Base-by-base conservation (phyloP, 164 flowering plant species). In the Macadamia tetraphylla region DNA sequence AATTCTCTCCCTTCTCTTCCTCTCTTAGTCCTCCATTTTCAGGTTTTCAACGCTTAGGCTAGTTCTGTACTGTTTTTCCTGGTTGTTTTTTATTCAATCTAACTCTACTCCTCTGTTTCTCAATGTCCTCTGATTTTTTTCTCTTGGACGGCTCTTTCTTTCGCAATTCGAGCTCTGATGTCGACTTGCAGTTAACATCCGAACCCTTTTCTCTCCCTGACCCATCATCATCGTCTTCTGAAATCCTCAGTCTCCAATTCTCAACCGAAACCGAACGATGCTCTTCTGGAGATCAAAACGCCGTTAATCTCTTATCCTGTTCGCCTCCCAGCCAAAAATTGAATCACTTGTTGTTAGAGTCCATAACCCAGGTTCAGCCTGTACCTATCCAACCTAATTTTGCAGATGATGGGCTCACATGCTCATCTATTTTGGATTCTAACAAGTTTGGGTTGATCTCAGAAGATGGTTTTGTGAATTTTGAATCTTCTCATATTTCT, bases 101-200 rank as follows among this genome's bases (percentile, higher is more conserved):
- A 15, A 13, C 58, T 32, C 61, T 56, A 51, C 51, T 46, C 40
- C 40, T 35, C 40, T 35, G 40, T 13, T 7, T 32, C 29, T 60
- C 75, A 77, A 87, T 86, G 92, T 77, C 89, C 70, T 86, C 85
- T 76, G 85, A 87, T 65, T 76, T 81, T 18, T 84, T 65, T 43
- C 44, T 69, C 35, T 71, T 77, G n/a, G 87, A 83, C 62, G 77
- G 51, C 32, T 63, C 79, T 30, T 76, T 67, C 60, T 72, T 59
- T 63, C 71, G 12, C 30, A 69, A 62, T 67, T 60, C 75, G 6
- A 59, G 18, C 58, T 40, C 75, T 35, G 83, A 77, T 15, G 32
- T 46, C 0, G 81, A 79, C 65, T 60, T 68, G 42, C 67, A 74
- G 40, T 83, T 83, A 73, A 71, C 77, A 64, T 55, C 78, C 35